Evolutionary conservation across 441 rosid species (phyloP), one percentile per base, ranked within the genome.

Genomic region (Capsella rubella): DNA sequence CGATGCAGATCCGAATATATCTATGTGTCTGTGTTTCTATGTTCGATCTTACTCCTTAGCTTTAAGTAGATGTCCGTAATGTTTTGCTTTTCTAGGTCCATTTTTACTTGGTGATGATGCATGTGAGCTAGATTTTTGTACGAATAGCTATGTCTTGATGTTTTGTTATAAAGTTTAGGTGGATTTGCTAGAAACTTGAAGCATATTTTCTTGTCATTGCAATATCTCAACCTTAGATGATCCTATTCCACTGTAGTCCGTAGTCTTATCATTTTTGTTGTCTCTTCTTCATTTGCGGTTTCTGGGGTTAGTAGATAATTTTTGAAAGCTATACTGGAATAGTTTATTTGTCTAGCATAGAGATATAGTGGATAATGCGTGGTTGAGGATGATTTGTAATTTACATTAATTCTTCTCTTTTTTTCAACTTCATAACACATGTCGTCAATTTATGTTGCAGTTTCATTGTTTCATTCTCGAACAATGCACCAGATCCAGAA

Each of bases 401-500:
- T 28, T 28, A 6, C 59, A n/a, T n/a, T 46, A 46, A 18, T 6
- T 15, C 21, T 42, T 40, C 2, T 21, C 43, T 9, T 46, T 4
- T 4, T 15, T 46, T 42, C 15, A 42, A 15, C 10, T 46, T 46
- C 50, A 15, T 46, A 6, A 46, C 6, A 6, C 21, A 45, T 54
- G 58, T 21, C 3, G 18, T 43, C 47, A 46, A 12, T 50, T 9
- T 64, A 42, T 78, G 18, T 81, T 69, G 81, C 91, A 93, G 98
- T 82, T 93, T 93, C 81, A 83, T 93, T 37, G 92, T 90, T 13
- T 85, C 95, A 34, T 87, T 89, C 70, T 86, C 87, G 34, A 90
- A 88, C 86, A 83, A 86, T 83, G 87, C 87, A 53, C 97, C 97
- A 70, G 93, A 93, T 77, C 89, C 92, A 3, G 93, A 93, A 57